These are phyloP conservation scores for Boletus sp. DNA, from an alignment of 1,284 basidiomycete genomes.

Conservation along the genomic window DNA sequence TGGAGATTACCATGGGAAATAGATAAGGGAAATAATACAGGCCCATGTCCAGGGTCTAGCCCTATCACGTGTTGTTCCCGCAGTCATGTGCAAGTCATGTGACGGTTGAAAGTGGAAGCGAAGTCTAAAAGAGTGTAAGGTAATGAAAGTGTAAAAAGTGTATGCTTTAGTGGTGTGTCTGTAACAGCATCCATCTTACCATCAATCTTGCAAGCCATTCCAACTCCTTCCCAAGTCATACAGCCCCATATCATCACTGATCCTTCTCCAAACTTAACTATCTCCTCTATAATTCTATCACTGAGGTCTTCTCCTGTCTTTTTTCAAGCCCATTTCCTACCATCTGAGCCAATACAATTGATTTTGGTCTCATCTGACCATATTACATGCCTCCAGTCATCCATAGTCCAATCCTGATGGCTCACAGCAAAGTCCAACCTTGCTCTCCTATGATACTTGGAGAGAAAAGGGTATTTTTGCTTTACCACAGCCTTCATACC, in stretches of 20 bases:
- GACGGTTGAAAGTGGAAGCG: too few relatives aligned
- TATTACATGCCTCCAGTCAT: neutral
- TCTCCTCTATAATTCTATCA: neutral
- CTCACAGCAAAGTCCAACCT: neutral
- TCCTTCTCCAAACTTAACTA: neutral
- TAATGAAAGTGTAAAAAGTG: too few relatives aligned
- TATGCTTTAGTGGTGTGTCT: too few relatives aligned
- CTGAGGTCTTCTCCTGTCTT: too few relatives aligned
- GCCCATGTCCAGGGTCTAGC: too few relatives aligned
- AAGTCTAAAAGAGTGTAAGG: too few relatives aligned
- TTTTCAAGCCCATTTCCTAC: neutral
- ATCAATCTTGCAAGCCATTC: neutral
- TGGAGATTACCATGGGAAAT: too few relatives aligned
- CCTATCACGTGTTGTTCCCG: too few relatives aligned
- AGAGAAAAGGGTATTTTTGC: neutral
- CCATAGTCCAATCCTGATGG: neutral
- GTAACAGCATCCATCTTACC: neutral
- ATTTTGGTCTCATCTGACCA: neutral
- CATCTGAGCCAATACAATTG: neutral
- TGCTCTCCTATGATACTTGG: neutral
- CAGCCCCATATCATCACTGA: neutral
- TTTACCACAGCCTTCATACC: conserved; percentile 12
- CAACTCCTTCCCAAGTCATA: neutral
- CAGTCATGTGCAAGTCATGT: too few relatives aligned
- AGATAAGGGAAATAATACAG: too few relatives aligned